Base-by-base conservation (phyloP, 768 basidiomycete genomes). In the Pisolithus microcarpus region DNA sequence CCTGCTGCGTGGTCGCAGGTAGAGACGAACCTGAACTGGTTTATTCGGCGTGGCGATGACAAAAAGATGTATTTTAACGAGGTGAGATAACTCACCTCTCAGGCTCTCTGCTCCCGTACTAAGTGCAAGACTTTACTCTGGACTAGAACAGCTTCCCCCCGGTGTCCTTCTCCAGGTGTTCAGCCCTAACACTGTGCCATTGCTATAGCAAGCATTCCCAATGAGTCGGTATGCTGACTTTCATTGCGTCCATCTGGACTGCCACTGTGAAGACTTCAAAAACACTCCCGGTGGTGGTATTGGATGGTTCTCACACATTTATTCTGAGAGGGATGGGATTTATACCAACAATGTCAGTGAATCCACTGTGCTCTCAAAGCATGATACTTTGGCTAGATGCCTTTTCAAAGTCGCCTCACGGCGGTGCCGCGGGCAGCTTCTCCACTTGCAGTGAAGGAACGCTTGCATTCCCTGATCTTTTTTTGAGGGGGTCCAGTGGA, bases 261-360 rank as follows among this genome's bases (percentile, higher is more conserved):
- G 70, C 1, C 76, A 84, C 49, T 89, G 87, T 59, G 58, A 69
- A 9, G 73, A 80, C 57, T n/a, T n/a, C n/a, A n/a, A n/a, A n/a
- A n/a, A n/a, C n/a, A n/a, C 72, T 23, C 54, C 66, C 26, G 76
- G 76, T 3, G 85, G 85, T 19, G 85, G 85, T 21, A 69, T 88
- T 34, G 85, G 87, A 10, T 90, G 87, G 87, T n/a, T n/a, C n/a
- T n/a, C n/a, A n/a, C 87, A 89, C 61, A 81, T 88, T 49, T 88
- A 87, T n/a, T 23, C 21, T 23, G 21, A 4, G 21, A 23, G 21
- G 21, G 1, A 23, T 2, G 21, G 21, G 21, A 23, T 23, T 23
- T 23, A 23, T 23, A 23, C 21, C 21, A 23, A 23, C 21, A 23
- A 23, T 4, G 21, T 23, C 21, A 66, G 56, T 40, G 18, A 16